Evolutionary conservation across 345 rosid genomes (phyloP).

Genomic region (Abelmoschus esculentus): DNA sequence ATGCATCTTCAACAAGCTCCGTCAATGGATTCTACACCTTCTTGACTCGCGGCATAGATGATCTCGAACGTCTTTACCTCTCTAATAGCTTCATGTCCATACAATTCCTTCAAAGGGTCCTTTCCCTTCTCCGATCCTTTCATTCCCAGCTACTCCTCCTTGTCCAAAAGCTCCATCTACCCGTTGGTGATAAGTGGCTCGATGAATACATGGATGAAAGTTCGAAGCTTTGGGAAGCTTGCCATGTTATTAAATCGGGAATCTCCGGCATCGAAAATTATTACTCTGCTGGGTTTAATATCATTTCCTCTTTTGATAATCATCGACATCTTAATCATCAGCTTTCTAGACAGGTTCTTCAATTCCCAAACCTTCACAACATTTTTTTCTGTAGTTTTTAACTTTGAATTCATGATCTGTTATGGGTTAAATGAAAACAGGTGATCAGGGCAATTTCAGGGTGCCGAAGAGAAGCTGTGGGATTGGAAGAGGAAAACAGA

Average conservation of each 20-base stretch:
- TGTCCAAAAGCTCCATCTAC: constrained; percentile 81
- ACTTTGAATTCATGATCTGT: not conserved
- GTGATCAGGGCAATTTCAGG: constrained; percentile 62
- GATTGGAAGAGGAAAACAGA: constrained; percentile 76
- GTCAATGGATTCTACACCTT: constrained; percentile 80
- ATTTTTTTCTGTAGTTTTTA: too few relatives aligned
- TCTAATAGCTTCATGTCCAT: constrained; percentile 70
- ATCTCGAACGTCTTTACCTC: constrained; percentile 67
- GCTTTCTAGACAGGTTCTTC: constrained; percentile 61
- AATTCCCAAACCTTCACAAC: not conserved
- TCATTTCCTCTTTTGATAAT: constrained; percentile 51
- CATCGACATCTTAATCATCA: constrained; percentile 62
- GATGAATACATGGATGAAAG: constrained; percentile 99
- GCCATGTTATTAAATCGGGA: constrained; percentile 77
- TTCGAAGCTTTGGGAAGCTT: constrained; percentile 87
- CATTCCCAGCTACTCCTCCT: constrained; percentile 74
- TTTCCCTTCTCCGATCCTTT: constrained; percentile 68
- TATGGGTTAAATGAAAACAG: constrained; percentile 27
- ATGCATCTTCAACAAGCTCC: constrained; percentile 52
- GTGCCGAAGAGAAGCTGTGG: constrained; percentile 70
- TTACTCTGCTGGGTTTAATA: constrained; percentile 58
- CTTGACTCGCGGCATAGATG: constrained; percentile 79
- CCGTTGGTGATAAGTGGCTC: constrained; percentile 96
- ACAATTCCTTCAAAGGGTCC: constrained; percentile 70
- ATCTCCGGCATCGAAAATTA: constrained; percentile 67